Percentiles rank a stretch among this genome's conserved stretches.
Evolutionary conservation across 1,284 basidiomycete species (phyloP).

Genomic region (Cystobasidium slooffiae): DNA sequence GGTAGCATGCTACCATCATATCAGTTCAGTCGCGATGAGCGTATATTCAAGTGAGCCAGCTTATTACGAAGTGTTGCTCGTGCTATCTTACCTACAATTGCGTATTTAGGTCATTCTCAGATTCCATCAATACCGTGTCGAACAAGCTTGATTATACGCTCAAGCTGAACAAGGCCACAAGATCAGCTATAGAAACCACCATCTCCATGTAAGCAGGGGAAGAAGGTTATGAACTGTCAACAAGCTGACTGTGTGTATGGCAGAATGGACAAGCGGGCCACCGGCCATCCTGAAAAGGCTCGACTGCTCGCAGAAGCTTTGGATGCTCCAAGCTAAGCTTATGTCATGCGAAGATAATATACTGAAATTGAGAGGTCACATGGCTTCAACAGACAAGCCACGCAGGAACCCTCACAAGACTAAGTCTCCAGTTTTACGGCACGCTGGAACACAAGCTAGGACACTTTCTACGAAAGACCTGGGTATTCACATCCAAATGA

Average conservation of each 20-base stretch:
- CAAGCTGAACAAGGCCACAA: conserved; percentile 18
- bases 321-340: conserved; percentile 21
- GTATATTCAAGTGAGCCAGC: conserved; percentile 39
- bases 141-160: conserved; percentile 14
- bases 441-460: too few relatives aligned
- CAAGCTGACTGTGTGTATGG: neutral
- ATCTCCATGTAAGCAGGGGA: conserved; percentile 24
- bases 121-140: conserved; percentile 12
- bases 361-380: neutral
- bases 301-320: conserved; percentile 19
- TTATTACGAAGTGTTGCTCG: neutral
- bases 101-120: conserved; percentile 25
- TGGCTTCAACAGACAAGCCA: neutral
- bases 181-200: conserved; percentile 20
- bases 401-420: neutral
- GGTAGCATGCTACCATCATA: conserved; percentile 48
- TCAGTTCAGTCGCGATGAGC: conserved; percentile 45
- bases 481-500: too few relatives aligned
- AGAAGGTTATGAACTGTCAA: neutral
- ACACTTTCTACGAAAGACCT: too few relatives aligned
- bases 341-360: neutral
- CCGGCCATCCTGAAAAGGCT: conserved; percentile 36
- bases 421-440: neutral
- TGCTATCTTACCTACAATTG: neutral
- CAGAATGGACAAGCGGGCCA: conserved; percentile 36